Evolutionary conservation across 1,284 basidiomycete species (phyloP).

Genomic region (Cerrena zonata): DNA sequence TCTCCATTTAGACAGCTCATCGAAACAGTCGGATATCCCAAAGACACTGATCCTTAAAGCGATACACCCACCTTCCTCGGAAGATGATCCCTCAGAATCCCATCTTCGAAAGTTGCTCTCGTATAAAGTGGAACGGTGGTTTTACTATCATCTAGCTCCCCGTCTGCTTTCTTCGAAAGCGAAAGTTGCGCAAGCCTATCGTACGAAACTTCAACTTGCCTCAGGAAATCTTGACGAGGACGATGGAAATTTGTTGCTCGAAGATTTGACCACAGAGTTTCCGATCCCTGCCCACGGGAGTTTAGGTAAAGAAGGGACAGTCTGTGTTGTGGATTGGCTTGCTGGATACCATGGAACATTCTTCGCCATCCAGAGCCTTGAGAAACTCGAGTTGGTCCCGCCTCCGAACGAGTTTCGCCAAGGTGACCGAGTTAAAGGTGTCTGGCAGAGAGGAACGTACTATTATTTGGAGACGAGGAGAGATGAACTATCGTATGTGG

Average conservation of each 20-base stretch:
- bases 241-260: constrained; percentile 15
- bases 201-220: neutral
- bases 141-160: constrained; percentile 13
- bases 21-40: constrained; percentile 1
- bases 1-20: constrained; percentile 3
- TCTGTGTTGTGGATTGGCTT: constrained; percentile 14
- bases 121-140: constrained; percentile 17
- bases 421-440: constrained; percentile 3
- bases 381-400: constrained; percentile 5
- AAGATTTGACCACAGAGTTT: constrained; percentile 14
- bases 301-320: constrained; percentile 11
- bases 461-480: constrained; percentile 17
- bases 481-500: constrained; percentile 14
- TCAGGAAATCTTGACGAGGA: neutral
- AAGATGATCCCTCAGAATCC: constrained; percentile 10
- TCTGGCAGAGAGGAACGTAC: constrained; percentile 18
- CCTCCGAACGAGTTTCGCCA: constrained; percentile 7
- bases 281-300: constrained; percentile 13
- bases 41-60: constrained; percentile 15
- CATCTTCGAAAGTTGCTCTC: constrained; percentile 17
- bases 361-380: constrained; percentile 7
- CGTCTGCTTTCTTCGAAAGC: neutral
- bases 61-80: constrained; percentile 15
- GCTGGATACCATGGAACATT: constrained; percentile 15
- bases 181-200: constrained; percentile 9